These are phyloP conservation scores for Pleurotus giganteus DNA, from an alignment of 768 basidiomycete species.

Conservation along the genomic window DNA sequence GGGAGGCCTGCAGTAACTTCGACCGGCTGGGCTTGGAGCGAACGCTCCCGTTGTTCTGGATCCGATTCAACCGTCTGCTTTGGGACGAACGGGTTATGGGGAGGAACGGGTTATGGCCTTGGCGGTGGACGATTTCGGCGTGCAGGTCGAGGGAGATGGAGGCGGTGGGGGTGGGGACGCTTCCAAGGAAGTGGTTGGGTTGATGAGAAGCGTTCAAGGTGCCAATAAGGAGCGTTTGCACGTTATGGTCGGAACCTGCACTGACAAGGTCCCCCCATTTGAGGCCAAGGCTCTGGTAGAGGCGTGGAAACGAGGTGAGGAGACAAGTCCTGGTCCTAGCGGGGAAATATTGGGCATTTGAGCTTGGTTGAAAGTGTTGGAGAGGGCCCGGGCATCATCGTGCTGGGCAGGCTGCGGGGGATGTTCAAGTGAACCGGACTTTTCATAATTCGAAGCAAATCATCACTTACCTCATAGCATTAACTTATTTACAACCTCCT, in stretches of 20 bases:
- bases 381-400: background rate
- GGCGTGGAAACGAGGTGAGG: no score
- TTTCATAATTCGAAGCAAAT: background rate
- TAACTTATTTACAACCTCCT: no score
- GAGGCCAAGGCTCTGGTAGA: no score
- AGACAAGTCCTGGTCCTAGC: conserved; percentile 13
- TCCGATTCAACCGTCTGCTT: conserved; percentile 59
- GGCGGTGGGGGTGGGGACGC: no score
- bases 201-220: conserved; percentile 44
- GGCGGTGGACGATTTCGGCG: conserved; percentile 57
- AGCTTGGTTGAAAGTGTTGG: background rate
- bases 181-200: conserved; percentile 33
- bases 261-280: conserved; percentile 49
- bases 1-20: no score
- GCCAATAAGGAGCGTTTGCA: conserved; percentile 60
- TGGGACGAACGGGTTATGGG: no score
- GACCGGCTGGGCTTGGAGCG: conserved; percentile 21
- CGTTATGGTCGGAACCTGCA: conserved; percentile 80
- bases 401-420: background rate
- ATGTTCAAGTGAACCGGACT: background rate
- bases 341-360: background rate
- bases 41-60: conserved; percentile 54
- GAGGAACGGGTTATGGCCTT: conserved; percentile 79
- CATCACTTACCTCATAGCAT: background rate
- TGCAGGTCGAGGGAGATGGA: no score